Percentiles rank a stretch among this genome's conserved stretches.
Evolutionary conservation across 2,329 filamentous ascomycete genomes (phyloP).

Genomic region (Aspergillus ochraceoroseus): DNA sequence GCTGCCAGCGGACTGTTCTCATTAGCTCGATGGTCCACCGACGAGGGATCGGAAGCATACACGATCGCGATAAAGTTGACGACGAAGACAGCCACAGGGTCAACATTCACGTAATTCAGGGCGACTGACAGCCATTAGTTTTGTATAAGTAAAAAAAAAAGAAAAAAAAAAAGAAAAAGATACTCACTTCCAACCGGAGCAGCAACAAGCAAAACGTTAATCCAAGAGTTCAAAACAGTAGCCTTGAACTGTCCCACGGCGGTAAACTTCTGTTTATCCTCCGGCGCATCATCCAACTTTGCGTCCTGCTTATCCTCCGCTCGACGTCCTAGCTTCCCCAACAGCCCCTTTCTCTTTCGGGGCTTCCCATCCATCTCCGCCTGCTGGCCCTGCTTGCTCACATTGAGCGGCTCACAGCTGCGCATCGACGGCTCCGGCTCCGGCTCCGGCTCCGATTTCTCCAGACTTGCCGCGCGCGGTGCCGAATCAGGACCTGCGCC

Average conservation of each 20-base stretch:
- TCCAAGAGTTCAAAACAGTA: slow-evolving; percentile 75
- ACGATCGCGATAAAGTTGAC: slow-evolving; percentile 94
- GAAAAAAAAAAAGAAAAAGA: not conserved
- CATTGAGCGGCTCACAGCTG: slow-evolving; percentile 33
- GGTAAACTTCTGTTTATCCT: slow-evolving; percentile 35
- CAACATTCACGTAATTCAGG: slow-evolving; percentile 59
- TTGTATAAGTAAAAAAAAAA: not conserved
- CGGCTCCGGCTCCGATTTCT: slow-evolving; percentile 17
- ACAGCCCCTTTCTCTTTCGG: slow-evolving; percentile 26
- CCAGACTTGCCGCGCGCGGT: slow-evolving; percentile 12
- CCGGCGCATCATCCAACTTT: slow-evolving; percentile 12
- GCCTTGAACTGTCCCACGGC: slow-evolving; percentile 50
- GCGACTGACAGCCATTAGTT: slow-evolving; percentile 48
- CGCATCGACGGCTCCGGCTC: slow-evolving; percentile 25
- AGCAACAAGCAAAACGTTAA: slow-evolving; percentile 74
- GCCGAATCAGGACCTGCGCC: slow-evolving; percentile 24
- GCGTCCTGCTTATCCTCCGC: slow-evolving; percentile 12
- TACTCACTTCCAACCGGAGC: slow-evolving; percentile 65
- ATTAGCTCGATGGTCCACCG: not conserved
- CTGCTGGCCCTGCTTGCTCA: slow-evolving; percentile 20
- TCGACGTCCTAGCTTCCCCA: slow-evolving; percentile 18
- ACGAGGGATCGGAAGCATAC: slow-evolving; percentile 20
- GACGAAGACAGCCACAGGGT: slow-evolving; percentile 66
- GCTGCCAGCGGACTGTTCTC: slow-evolving; percentile 63
- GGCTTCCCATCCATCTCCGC: slow-evolving; percentile 16